phyloP scores from a whole-genome alignment of 306 rosid species.

The Fragaria vesca region DNA sequence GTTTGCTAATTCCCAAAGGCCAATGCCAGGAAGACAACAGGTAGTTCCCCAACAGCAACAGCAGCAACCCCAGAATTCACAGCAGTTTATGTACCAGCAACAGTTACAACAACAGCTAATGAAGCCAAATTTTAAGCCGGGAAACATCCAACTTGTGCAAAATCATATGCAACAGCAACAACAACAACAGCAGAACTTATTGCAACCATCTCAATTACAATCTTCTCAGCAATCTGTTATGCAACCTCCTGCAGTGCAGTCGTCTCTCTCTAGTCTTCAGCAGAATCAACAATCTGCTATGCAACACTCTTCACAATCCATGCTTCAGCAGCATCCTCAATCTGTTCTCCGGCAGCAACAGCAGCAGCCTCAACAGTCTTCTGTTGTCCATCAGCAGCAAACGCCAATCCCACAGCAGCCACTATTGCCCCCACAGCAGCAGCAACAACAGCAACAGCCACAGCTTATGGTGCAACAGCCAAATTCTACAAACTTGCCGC shows the following conservation, averaged over 20 bases:
- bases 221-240: slow-evolving; percentile 77
- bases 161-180: slow-evolving; percentile 60
- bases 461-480: slow-evolving; percentile 65
- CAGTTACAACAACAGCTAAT: slow-evolving; percentile 46
- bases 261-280: slow-evolving; percentile 58
- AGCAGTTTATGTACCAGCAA: slow-evolving; percentile 59
- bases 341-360: slow-evolving; percentile 76
- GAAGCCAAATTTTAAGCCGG: slow-evolving; percentile 59
- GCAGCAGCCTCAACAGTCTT: slow-evolving; percentile 66
- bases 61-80: slow-evolving; percentile 60
- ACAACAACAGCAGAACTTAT: slow-evolving; percentile 61
- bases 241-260: slow-evolving; percentile 62
- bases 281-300: slow-evolving; percentile 67
- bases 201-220: slow-evolving; percentile 72
- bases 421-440: slow-evolving; percentile 59
- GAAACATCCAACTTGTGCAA: slow-evolving; percentile 45
- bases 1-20: slow-evolving; percentile 70
- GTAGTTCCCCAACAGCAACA: slow-evolving; percentile 67
- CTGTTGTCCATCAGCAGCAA: slow-evolving; percentile 68
- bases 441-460: slow-evolving; percentile 65
- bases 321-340: slow-evolving; percentile 79
- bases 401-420: slow-evolving; percentile 58
- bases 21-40: slow-evolving; percentile 76
- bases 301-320: slow-evolving; percentile 70
- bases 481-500: slow-evolving; percentile 63